phyloP scores from a whole-genome alignment of 345 rosid genomes.

The Camelina neglecta region DNA sequence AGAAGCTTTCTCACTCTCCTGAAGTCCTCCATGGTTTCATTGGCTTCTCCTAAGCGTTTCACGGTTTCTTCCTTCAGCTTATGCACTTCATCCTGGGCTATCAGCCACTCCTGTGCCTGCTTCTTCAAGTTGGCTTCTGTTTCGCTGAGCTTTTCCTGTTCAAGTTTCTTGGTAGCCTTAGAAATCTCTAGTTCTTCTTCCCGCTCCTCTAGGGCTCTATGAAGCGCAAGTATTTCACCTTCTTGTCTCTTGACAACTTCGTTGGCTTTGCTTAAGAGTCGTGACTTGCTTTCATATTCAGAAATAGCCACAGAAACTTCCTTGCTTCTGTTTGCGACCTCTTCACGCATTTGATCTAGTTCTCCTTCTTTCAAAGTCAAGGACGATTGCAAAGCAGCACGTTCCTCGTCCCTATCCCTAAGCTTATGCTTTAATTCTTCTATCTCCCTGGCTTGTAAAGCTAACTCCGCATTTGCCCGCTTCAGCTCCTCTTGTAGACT shows the following conservation, averaged over 20 bases:
- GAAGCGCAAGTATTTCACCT: conserved; percentile 62
- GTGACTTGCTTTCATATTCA: conserved; percentile 60
- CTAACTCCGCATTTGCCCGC: conserved; percentile 56
- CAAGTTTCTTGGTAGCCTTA: conserved; percentile 50
- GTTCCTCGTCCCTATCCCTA: conserved; percentile 59
- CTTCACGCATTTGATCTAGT: conserved; percentile 55
- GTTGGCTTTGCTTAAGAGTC: conserved; percentile 63
- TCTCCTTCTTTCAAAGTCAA: conserved; percentile 61
- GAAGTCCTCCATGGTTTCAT: conserved; percentile 63
- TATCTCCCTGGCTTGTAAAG: conserved; percentile 72
- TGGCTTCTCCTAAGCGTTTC: conserved; percentile 53
- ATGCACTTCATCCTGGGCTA: conserved; percentile 67
- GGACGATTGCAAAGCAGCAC: conserved; percentile 52
- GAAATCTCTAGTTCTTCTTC: conserved; percentile 70
- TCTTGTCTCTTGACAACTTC: conserved; percentile 70
- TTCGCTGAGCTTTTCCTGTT: conserved; percentile 67
- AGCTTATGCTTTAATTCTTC: conserved; percentile 64
- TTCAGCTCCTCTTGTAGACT: conserved; percentile 61
- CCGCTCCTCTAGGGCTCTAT: conserved; percentile 53
- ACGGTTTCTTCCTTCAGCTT: conserved; percentile 53
- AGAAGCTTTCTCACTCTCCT: conserved; percentile 75
- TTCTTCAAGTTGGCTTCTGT: conserved; percentile 66
- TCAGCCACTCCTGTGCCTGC: conserved; percentile 73
- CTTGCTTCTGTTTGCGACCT: conserved; percentile 55
- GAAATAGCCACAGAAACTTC: conserved; percentile 49